These are phyloP conservation scores for Lodderomyces theae DNA, from an alignment of 1,139 yeast genomes.

Conservation along the genomic window DNA sequence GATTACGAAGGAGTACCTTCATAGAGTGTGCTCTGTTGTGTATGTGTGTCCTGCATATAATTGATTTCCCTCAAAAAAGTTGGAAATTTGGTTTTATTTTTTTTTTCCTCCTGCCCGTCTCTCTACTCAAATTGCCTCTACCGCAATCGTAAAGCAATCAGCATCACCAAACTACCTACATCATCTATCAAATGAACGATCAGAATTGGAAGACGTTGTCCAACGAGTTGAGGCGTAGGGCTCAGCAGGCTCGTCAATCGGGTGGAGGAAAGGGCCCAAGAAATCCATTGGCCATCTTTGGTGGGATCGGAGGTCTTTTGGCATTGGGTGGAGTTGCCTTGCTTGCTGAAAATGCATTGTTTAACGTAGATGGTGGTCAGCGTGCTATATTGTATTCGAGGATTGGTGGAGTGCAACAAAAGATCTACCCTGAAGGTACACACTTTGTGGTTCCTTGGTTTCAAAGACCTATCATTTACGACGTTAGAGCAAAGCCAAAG, in stretches of 20 bases:
- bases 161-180: neutral
- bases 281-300: slow-evolving; percentile 56
- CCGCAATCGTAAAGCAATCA: neutral
- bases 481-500: slow-evolving; percentile 96
- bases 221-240: slow-evolving; percentile 62
- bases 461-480: slow-evolving; percentile 89
- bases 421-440: slow-evolving; percentile 90
- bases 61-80: no score
- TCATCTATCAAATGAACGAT: slow-evolving; percentile 37
- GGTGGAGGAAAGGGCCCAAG: slow-evolving; percentile 36
- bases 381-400: slow-evolving; percentile 94
- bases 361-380: slow-evolving; percentile 99
- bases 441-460: slow-evolving; percentile 94
- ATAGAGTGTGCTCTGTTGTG: slow-evolving; percentile 12
- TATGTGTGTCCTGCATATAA: slow-evolving; percentile 2
- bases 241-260: slow-evolving; percentile 43
- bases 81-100: neutral
- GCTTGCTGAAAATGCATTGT: slow-evolving; percentile 70
- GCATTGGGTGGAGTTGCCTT: slow-evolving; percentile 71
- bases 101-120: neutral
- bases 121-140: neutral
- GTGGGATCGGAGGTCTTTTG: slow-evolving; percentile 78
- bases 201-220: slow-evolving; percentile 69
- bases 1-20: slow-evolving; percentile 49
- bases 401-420: slow-evolving; percentile 79